Conservation (phyloP, 352 stramenopile genomes). For the Thraustochytrium striatum region DNA sequence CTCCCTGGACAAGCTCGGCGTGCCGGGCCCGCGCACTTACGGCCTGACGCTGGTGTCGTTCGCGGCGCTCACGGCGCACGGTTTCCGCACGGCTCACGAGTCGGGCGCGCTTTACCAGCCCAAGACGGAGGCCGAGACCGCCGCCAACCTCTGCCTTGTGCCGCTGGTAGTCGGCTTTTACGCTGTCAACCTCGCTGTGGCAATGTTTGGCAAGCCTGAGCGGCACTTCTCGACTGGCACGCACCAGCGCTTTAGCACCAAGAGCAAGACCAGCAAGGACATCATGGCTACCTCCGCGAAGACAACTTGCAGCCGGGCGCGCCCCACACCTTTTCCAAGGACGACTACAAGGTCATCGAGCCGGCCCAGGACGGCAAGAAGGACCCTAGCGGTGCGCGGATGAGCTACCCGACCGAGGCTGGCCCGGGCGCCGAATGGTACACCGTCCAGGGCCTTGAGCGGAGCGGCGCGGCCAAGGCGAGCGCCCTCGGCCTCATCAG, state of each 20-base stretch:
- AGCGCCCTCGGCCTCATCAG: neutral
- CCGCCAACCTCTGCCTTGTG: neutral
- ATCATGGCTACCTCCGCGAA: neutral
- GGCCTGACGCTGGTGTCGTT: slow-evolving; percentile 14
- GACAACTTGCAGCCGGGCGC: neutral
- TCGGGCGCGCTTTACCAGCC: neutral
- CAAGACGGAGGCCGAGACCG: neutral
- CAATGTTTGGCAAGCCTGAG: neutral
- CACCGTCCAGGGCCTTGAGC: neutral
- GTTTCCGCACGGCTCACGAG: neutral
- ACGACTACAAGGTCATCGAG: neutral
- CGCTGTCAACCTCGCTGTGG: too few relatives aligned
- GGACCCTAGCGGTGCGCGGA: neutral
- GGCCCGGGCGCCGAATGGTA: neutral
- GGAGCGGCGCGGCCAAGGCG: neutral
- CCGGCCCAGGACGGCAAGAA: neutral
- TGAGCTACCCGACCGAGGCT: neutral
- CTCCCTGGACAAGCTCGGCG: slow-evolving; percentile 43
- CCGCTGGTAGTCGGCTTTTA: neutral
- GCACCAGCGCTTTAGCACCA: neutral
- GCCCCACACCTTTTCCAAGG: neutral
- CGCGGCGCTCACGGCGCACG: neutral
- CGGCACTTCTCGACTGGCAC: neutral
- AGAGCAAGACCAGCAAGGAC: neutral
- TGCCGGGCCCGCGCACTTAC: slow-evolving; percentile 35